Conservation (phyloP, 2,329 filamentous ascomycete species). For the Talaromyces sp. region DNA sequence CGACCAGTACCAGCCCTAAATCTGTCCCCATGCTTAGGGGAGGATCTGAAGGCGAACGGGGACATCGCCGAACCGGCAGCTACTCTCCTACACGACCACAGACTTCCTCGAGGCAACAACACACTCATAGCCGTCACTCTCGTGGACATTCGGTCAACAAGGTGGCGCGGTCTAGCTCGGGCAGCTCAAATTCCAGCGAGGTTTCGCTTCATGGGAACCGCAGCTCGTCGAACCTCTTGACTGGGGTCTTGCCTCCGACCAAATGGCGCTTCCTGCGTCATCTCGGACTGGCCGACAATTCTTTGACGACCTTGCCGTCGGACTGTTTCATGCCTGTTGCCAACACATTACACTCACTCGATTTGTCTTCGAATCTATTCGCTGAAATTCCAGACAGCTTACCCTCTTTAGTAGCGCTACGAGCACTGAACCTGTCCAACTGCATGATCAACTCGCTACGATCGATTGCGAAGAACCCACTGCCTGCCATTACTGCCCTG, state of each 20-base stretch:
- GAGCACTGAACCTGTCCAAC: slow-evolving; percentile 86
- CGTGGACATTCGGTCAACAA: slow-evolving; percentile 62
- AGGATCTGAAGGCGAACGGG: slow-evolving; percentile 46
- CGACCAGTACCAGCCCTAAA: slow-evolving; percentile 47
- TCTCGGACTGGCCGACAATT: slow-evolving; percentile 86
- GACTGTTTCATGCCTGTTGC: slow-evolving; percentile 74
- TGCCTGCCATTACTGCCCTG: slow-evolving; percentile 88
- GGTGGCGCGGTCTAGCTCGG: slow-evolving; percentile 79
- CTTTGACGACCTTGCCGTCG: slow-evolving; percentile 71
- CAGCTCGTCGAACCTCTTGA: slow-evolving; percentile 72
- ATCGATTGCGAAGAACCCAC: slow-evolving; percentile 72
- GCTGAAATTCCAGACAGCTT: slow-evolving; percentile 90
- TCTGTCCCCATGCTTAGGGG: slow-evolving; percentile 47
- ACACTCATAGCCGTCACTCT: slow-evolving; percentile 58
- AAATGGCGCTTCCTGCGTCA: slow-evolving; percentile 97
- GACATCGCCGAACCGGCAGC: slow-evolving; percentile 56
- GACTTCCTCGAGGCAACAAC: slow-evolving; percentile 50
- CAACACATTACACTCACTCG: slow-evolving; percentile 83
- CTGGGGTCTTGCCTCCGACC: slow-evolving; percentile 67
- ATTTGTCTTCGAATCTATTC: slow-evolving; percentile 89
- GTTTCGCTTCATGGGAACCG: slow-evolving; percentile 50
- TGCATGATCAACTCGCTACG: slow-evolving; percentile 97
- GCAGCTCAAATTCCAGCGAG: slow-evolving; percentile 79
- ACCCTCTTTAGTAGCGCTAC: slow-evolving; percentile 76
- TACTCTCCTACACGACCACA: slow-evolving; percentile 73